Conservation (phyloP, 495 filamentous ascomycete species). For the Penicillium ucsense region DNA sequence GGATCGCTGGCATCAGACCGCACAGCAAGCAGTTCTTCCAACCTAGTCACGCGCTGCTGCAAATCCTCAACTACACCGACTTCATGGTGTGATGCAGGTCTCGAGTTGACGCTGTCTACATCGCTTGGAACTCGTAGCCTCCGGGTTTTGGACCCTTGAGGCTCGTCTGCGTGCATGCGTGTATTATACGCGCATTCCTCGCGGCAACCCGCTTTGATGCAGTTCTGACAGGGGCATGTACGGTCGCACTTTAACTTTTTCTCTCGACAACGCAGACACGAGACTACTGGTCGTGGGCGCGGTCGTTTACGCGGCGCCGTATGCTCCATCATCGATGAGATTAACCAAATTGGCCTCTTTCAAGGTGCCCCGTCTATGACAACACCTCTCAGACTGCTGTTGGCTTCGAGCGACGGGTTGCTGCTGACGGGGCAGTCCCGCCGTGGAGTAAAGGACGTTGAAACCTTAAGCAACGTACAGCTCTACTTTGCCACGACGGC, state of each 20-base stretch:
- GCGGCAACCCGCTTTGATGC: slow-evolving; percentile 12
- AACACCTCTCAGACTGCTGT: too few species aligned
- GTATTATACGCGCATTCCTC: slow-evolving; percentile 13
- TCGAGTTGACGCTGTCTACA: not conserved
- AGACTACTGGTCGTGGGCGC: slow-evolving; percentile 18
- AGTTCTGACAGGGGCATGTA: slow-evolving; percentile 18
- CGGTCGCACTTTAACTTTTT: slow-evolving; percentile 27
- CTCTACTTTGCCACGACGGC: not conserved
- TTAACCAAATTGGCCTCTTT: not conserved
- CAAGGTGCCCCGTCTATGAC: too few species aligned
- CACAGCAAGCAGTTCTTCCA: slow-evolving; percentile 13
- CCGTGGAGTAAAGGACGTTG: not conserved
- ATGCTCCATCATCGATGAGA: slow-evolving; percentile 2
- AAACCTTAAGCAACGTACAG: not conserved
- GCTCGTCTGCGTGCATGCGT: not conserved
- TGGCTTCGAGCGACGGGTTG: too few species aligned
- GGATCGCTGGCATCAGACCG: not conserved
- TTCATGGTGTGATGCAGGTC: not conserved
- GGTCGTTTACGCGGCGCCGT: slow-evolving; percentile 14
- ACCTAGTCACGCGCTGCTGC: slow-evolving; percentile 12
- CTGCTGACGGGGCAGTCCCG: not conserved
- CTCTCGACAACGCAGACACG: slow-evolving; percentile 22
- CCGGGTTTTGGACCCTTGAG: slow-evolving; percentile 5
- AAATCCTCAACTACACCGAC: slow-evolving; percentile 19
- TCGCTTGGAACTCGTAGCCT: slow-evolving; percentile 1